Conservation (phyloP, 352 stramenopile species). For the Phytophthora pluvialis region DNA sequence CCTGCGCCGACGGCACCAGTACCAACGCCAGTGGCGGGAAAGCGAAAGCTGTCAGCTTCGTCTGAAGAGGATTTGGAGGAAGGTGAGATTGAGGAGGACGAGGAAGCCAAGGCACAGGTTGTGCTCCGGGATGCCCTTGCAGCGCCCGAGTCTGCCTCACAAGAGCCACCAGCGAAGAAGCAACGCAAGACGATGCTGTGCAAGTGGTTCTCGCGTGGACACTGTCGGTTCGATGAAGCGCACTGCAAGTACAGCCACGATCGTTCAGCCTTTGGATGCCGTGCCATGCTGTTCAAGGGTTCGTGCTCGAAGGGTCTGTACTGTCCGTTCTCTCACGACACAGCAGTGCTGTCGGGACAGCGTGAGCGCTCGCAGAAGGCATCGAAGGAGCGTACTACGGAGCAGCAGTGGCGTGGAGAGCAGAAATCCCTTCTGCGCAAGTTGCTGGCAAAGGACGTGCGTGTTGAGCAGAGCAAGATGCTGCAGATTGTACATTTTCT, state of each 20-base stretch:
- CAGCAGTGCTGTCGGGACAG: slow-evolving; percentile 36
- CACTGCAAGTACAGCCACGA: slow-evolving; percentile 81
- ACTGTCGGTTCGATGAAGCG: slow-evolving; percentile 59
- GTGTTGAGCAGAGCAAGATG: slow-evolving; percentile 73
- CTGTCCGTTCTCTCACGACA: slow-evolving; percentile 72
- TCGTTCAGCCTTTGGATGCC: slow-evolving; percentile 62
- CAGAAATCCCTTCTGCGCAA: slow-evolving; percentile 77
- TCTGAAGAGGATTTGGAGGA: slow-evolving; percentile 66
- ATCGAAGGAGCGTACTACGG: slow-evolving; percentile 50
- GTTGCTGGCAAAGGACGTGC: slow-evolving; percentile 75
- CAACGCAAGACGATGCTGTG: slow-evolving; percentile 57
- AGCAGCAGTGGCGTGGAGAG: slow-evolving; percentile 71
- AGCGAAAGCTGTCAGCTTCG: slow-evolving; percentile 59
- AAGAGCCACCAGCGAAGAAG: slow-evolving; percentile 48
- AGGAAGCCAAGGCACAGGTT: slow-evolving; percentile 31
- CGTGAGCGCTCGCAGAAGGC: slow-evolving; percentile 35
- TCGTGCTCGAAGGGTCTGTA: slow-evolving; percentile 59
- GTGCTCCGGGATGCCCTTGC: slow-evolving; percentile 21
- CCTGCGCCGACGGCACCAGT: neutral
- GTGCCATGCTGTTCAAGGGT: slow-evolving; percentile 60
- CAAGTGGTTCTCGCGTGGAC: slow-evolving; percentile 70
- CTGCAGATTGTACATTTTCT: slow-evolving; percentile 79
- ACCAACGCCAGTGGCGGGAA: slow-evolving; percentile 18
- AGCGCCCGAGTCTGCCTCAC: neutral
- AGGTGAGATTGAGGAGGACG: slow-evolving; percentile 56